Base-by-base conservation (phyloP, 768 basidiomycete genomes). In the Trametes villosa region DNA sequence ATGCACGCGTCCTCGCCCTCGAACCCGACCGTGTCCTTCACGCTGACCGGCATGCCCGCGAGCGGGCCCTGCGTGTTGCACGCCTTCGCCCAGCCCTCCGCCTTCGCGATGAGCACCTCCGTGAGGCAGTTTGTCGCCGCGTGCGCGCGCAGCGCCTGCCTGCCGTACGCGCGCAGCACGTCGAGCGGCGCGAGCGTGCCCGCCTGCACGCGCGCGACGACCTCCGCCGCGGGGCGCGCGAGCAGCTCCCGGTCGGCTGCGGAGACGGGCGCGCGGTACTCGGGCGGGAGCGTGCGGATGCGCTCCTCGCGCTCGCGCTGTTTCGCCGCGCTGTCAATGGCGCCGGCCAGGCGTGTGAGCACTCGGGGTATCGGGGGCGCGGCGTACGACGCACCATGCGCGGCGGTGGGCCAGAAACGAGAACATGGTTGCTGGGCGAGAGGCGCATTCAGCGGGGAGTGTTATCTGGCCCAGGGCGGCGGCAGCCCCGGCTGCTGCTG, bases 111-210 rank as follows among this genome's bases (percentile, higher is more conserved):
- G 20, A 70, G 59, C 46, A 76, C 38, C 46, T 75, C 75, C 5
- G 82, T 78, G 9, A 85, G 69, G 64, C 84, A 85, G 64, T 84
- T 84, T 30, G 81, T 82, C 38, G 74, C 70, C n/a, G 68, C 72
- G 45, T 81, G 79, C 13, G 78, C 80, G 3, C 71, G 67, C 33
- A 82, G 71, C 2, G 73, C 70, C 45, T 77, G 76, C 66, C 79
- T 80, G 36, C 78, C 75, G 53, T 79, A 71, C 15, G 70, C 68
- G 20, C 38, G 53, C 33, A 71, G 65, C 17, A 70, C 62, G 22
- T 65, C 65, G n/a, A 60, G 9, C 13, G 70, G 68, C 9, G 60
- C 60, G 41, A 70, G 65, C 0, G 57, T 26, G 36, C 68, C 68
- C 4, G 59, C 33, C 50, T 70, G 67, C 15, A 72, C 69, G 49